Percentiles rank a stretch among this genome's conserved stretches.
Conservation (phyloP, 2,329 filamentous ascomycete genomes). For the Camptophora hylomeconis region DNA sequence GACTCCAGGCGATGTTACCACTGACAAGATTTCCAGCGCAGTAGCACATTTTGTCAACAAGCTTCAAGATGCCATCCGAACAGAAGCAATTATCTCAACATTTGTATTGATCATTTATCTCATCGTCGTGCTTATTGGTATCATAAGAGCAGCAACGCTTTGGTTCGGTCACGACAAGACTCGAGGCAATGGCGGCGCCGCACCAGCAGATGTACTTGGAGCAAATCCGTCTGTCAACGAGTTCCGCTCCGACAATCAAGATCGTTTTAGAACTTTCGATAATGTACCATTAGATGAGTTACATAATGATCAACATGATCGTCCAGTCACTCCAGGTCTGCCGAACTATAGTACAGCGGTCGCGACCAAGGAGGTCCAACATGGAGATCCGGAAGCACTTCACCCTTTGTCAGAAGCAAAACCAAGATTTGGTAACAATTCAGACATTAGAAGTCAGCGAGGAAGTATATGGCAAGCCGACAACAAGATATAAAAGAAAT, state of each 20-base stretch:
- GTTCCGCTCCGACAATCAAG: conserved; percentile 14
- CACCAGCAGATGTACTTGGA: conserved; percentile 5
- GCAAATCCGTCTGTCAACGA: conserved; percentile 8
- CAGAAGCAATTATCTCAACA: conserved; percentile 68
- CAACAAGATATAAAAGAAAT: conserved; percentile 3
- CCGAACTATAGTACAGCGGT: too few relatives aligned
- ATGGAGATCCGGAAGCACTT: too few relatives aligned
- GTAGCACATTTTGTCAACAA: conserved; percentile 56
- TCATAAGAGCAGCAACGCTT: conserved; percentile 51
- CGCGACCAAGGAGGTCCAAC: too few relatives aligned
- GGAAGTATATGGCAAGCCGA: conserved; percentile 7
- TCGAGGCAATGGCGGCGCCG: conserved; percentile 46
- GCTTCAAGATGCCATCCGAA: conserved; percentile 54
- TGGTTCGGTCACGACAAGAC: conserved; percentile 48
- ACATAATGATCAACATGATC: too few relatives aligned
- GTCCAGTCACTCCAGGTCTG: too few relatives aligned
- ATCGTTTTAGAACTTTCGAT: conserved; percentile 21
- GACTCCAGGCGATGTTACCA: conserved; percentile 58
- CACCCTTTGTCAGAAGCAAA: too few relatives aligned
- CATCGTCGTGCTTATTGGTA: conserved; percentile 60
- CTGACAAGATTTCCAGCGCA: conserved; percentile 69
- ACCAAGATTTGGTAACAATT: too few relatives aligned
- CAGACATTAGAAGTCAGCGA: too few relatives aligned
- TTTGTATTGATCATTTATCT: conserved; percentile 65
- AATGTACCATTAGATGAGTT: conserved; percentile 26